Base-by-base conservation (phyloP, 2,329 filamentous ascomycete genomes). In the Colletotrichum sansevieriae region DNA sequence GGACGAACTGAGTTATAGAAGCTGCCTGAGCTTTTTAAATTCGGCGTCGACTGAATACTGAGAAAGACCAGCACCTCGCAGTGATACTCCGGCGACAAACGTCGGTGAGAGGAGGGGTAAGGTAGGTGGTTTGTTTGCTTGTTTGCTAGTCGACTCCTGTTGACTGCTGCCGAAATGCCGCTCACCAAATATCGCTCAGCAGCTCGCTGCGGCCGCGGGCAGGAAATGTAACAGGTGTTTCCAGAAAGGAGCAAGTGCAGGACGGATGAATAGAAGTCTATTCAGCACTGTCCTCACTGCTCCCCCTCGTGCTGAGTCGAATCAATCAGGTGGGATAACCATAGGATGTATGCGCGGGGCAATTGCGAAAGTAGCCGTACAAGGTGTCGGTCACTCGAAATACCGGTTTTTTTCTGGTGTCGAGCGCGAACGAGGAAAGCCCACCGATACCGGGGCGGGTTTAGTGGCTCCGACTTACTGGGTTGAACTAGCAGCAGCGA, bases 231-330 rank as follows among this genome's bases (percentile, higher is more conserved):
- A 66, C 22, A 43, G 37, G 49, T 12, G 18, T 29, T 39, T 51
- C 51, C 22, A 69, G 44, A 70, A 71, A 65, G 66, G 65, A 69
- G 70, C 68, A 59, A 71, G 60, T 66, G 65, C 39, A 60, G 61
- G 59, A 71, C 60, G 41, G 49, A 63, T 69, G 68, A 70, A 68
- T 68, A 68, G 61, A 55, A 46, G 61, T 56, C 65, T 65, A 70
- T 70, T 66, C 69, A 71, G 65, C 69, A 66, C 71, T 70, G 70
- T 65, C 71, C 67, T 66, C 64, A 67, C 58, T 70, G 67, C 67
- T 55, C 67, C 67, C 64, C 57, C 58, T 68, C 63, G 66, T 61
- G 25, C 29, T 69, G 49, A 60, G 66, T 69, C 61, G 62, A 69
- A 69, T 66, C 49, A 61, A 62, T 62, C 62, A 66, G 66, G 55